These are phyloP conservation scores for Pelargonium myrrhifolium DNA, from an alignment of 441 rosid species.

Conservation along the genomic window DNA sequence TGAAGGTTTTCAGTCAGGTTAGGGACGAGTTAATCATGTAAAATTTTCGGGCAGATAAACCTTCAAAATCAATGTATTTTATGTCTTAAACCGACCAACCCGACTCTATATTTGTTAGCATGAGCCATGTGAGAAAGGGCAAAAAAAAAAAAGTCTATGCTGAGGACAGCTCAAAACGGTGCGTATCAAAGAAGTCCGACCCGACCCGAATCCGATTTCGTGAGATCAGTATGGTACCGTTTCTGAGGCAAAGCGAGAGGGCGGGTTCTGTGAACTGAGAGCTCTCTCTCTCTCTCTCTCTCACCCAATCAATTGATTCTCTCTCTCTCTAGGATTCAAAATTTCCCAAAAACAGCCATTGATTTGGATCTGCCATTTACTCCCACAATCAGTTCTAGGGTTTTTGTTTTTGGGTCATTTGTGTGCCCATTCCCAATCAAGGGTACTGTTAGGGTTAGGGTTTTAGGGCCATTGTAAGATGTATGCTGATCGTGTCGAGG, in stretches of 20 bases:
- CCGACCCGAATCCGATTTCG: not conserved
- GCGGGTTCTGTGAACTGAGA: slow-evolving; percentile 4
- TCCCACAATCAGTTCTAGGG: not conserved
- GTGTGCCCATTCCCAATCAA: not conserved
- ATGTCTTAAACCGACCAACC: no score
- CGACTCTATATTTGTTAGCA: no score
- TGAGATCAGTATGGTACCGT: not conserved
- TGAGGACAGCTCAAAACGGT: no score
- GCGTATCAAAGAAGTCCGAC: not conserved
- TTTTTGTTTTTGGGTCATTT: slow-evolving; percentile 6
- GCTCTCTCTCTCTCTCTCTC: not conserved
- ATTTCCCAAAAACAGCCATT: not conserved
- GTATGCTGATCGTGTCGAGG: slow-evolving; percentile 91
- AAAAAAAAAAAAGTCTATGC: no score
- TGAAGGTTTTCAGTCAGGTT: no score
- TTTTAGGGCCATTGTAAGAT: slow-evolving; percentile 29
- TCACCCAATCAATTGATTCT: not conserved
- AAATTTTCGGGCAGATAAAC: no score
- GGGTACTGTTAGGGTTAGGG: slow-evolving; percentile 24
- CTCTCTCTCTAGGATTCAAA: not conserved
- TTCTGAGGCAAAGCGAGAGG: not conserved
- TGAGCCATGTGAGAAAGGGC: no score
- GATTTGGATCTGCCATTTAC: not conserved
- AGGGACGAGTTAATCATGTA: no score
- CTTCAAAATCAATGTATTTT: no score